phyloP scores from a whole-genome alignment of 2,329 filamentous ascomycete species.

The Fusarium tjaetaba region DNA sequence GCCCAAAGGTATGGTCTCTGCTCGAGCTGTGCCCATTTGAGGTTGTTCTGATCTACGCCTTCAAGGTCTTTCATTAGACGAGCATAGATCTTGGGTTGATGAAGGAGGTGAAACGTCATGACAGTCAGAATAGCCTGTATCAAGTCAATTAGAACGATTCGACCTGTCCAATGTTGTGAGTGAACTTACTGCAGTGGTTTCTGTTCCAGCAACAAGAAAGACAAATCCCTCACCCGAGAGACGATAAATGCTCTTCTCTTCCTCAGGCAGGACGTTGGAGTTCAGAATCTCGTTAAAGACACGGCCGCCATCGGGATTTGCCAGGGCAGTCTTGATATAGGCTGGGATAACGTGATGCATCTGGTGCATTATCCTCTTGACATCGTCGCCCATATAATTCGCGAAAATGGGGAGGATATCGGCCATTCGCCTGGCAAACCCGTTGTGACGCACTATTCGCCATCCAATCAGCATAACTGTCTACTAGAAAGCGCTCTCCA shows the following conservation, averaged over 20 bases:
- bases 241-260: constrained; percentile 50
- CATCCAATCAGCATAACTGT: neutral
- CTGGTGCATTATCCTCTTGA: constrained; percentile 22
- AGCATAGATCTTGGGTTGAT: constrained; percentile 45
- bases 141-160: rapidly evolving
- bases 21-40: constrained; percentile 48
- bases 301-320: constrained; percentile 16
- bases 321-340: constrained; percentile 6
- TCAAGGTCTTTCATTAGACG: constrained; percentile 46
- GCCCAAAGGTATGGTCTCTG: constrained; percentile 50
- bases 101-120: constrained; percentile 50
- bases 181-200: constrained; percentile 49
- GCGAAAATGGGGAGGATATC: constrained; percentile 7
- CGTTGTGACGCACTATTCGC: constrained; percentile 42
- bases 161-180: rapidly evolving
- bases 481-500: neutral
- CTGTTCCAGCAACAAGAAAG: constrained; percentile 51
- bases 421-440: constrained; percentile 39
- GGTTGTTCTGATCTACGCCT: constrained; percentile 41
- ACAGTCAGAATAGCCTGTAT: constrained; percentile 44
- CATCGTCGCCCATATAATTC: constrained; percentile 26
- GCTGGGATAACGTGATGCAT: constrained; percentile 31
- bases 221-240: constrained; percentile 51
- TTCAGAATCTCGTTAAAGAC: constrained; percentile 31
- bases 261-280: constrained; percentile 43